phyloP scores from a whole-genome alignment of 2,329 filamentous ascomycete genomes.

The Claviceps paspali region DNA sequence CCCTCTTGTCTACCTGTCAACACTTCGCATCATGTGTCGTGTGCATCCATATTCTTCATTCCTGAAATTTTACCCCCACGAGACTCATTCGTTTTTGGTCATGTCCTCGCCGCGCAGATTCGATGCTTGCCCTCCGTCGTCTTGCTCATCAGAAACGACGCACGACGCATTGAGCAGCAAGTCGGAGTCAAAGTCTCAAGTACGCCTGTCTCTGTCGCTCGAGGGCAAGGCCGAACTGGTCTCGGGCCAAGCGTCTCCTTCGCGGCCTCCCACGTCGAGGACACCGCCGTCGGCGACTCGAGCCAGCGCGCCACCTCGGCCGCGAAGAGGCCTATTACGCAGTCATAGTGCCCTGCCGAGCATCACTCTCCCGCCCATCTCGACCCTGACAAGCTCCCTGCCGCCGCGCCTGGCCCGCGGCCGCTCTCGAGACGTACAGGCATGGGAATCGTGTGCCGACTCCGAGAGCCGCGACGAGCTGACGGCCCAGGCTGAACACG shows the following conservation, averaged over 20 bases:
- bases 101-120: conserved; percentile 16
- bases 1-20: too few relatives aligned
- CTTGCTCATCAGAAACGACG: conserved; percentile 27
- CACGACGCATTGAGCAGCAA: conserved; percentile 16
- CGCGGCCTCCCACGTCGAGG: conserved; percentile 34
- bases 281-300: conserved; percentile 29
- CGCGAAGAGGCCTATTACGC: conserved; percentile 41
- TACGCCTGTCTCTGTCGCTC: conserved; percentile 69
- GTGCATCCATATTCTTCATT: too few relatives aligned
- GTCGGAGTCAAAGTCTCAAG: conserved; percentile 31
- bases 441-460: conserved; percentile 86
- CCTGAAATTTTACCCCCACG: neutral
- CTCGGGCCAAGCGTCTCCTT: conserved; percentile 50
- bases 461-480: conserved; percentile 64
- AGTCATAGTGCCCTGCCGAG: conserved; percentile 54
- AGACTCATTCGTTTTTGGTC: conserved; percentile 1
- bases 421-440: conserved; percentile 72
- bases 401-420: conserved; percentile 46
- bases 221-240: conserved; percentile 86
- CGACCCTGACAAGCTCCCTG: conserved; percentile 34
- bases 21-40: too few relatives aligned
- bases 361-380: conserved; percentile 41
- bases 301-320: conserved; percentile 31
- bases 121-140: conserved; percentile 28
- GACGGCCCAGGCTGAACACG: conserved; percentile 66